Evolutionary conservation across 495 filamentous ascomycete genomes (phyloP).

Genomic region (Saxophila tyrrhenica): DNA sequence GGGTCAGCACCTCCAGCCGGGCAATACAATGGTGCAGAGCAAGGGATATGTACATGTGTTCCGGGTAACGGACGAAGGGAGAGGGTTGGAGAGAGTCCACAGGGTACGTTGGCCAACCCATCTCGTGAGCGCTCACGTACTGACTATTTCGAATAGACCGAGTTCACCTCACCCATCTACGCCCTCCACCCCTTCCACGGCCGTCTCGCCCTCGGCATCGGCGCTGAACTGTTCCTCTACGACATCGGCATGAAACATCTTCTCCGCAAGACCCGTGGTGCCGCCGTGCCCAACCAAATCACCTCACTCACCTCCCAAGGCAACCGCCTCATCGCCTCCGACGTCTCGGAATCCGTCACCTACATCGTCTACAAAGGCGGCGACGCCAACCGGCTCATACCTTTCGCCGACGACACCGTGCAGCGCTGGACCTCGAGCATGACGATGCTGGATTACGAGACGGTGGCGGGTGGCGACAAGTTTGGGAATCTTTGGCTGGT

Average conservation of each 20-base stretch:
- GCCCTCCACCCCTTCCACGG: slow-evolving; percentile 90
- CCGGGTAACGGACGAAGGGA: slow-evolving; percentile 75
- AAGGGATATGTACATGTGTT: slow-evolving; percentile 89
- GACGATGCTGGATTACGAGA: slow-evolving; percentile 96
- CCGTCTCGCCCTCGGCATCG: slow-evolving; percentile 71
- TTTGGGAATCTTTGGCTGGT: slow-evolving; percentile 95
- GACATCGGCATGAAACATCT: slow-evolving; percentile 85
- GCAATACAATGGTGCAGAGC: slow-evolving; percentile 36
- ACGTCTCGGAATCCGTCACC: slow-evolving; percentile 80
- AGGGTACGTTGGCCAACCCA: slow-evolving; percentile 41
- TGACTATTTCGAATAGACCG: slow-evolving; percentile 39
- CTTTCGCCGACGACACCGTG: slow-evolving; percentile 82
- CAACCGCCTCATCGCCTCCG: slow-evolving; percentile 79
- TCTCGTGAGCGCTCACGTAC: not conserved
- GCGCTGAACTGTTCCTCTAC: slow-evolving; percentile 70
- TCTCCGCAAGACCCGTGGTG: slow-evolving; percentile 76
- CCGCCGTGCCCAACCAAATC: slow-evolving; percentile 70
- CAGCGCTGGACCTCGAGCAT: slow-evolving; percentile 79
- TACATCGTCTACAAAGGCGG: slow-evolving; percentile 76
- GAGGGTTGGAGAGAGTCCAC: slow-evolving; percentile 83
- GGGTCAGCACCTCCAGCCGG: slow-evolving; percentile 62
- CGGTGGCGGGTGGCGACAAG: slow-evolving; percentile 87
- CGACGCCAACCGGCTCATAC: slow-evolving; percentile 78
- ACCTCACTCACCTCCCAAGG: slow-evolving; percentile 84
- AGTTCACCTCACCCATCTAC: slow-evolving; percentile 74